Evolutionary conservation across 2,329 filamentous ascomycete genomes (phyloP).

Genomic region (Nannizzia gypsea): DNA sequence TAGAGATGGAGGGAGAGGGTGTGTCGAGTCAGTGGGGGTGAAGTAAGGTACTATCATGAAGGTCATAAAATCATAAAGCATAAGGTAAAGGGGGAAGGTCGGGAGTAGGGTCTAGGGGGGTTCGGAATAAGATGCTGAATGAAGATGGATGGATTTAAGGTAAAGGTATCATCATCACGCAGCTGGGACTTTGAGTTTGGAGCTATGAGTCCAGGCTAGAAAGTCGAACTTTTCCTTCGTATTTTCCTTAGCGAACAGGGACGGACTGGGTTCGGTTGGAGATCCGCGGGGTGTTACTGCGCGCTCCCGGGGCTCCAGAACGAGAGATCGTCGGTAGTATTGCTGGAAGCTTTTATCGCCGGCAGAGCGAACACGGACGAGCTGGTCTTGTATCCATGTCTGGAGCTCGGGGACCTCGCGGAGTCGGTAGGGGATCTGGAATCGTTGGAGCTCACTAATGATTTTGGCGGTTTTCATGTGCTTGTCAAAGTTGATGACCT

Average conservation of each 20-base stretch:
- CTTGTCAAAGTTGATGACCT: slow-evolving; percentile 96
- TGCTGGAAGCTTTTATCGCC: slow-evolving; percentile 52
- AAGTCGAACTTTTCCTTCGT: slow-evolving; percentile 44
- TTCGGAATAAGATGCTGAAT: slow-evolving; percentile 6
- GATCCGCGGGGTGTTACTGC: slow-evolving; percentile 16
- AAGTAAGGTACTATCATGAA: slow-evolving; percentile 7
- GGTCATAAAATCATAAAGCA: slow-evolving; percentile 18
- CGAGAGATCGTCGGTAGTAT: slow-evolving; percentile 70
- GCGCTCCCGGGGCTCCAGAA: slow-evolving; percentile 56
- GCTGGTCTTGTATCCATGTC: slow-evolving; percentile 78
- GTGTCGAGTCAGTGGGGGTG: neutral
- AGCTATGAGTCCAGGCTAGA: slow-evolving; percentile 39
- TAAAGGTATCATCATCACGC: slow-evolving; percentile 15
- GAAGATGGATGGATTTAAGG: too few species aligned
- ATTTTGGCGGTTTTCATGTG: slow-evolving; percentile 89
- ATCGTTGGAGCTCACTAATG: slow-evolving; percentile 87
- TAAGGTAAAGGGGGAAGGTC: neutral
- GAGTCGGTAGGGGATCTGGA: slow-evolving; percentile 85
- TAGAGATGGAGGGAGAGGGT: neutral
- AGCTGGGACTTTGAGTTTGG: slow-evolving; percentile 30
- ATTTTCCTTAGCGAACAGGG: slow-evolving; percentile 27
- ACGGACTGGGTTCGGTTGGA: slow-evolving; percentile 18
- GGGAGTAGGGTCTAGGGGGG: slow-evolving; percentile 12
- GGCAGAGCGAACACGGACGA: slow-evolving; percentile 58
- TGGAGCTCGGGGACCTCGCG: slow-evolving; percentile 77